phyloP scores from a whole-genome alignment of 2,329 filamentous ascomycete species.

The Rhexocercosporidium sp. region DNA sequence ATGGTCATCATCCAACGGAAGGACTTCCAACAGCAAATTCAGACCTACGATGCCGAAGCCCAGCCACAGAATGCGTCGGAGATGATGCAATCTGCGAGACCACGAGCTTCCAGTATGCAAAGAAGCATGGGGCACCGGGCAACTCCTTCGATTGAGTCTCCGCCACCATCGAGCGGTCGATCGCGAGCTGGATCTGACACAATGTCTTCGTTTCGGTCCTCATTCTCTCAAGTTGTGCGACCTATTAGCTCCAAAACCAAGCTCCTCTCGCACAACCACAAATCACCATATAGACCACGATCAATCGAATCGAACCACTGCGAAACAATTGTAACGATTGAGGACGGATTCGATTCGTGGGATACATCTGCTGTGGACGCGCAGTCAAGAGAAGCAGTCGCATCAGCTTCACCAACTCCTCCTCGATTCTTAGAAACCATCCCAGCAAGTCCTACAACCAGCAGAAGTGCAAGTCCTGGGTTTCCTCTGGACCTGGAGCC shows the following conservation, averaged over 20 bases:
- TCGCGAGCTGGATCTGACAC: constrained; percentile 53
- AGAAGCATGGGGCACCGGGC: constrained; percentile 25
- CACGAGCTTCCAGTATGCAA: constrained; percentile 24
- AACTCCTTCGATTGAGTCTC: constrained; percentile 31
- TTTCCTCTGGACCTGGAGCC: constrained; percentile 61
- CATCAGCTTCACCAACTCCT: constrained; percentile 43
- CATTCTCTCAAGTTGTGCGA: constrained; percentile 54
- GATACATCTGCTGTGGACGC: constrained; percentile 72
- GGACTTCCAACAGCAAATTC: constrained; percentile 38
- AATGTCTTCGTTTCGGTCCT: constrained; percentile 54
- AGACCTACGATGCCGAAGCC: constrained; percentile 33
- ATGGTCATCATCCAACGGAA: constrained; percentile 37
- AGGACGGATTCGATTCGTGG: constrained; percentile 78
- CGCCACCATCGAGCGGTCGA: constrained; percentile 50
- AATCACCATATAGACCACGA: constrained; percentile 46
- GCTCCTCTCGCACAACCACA: constrained; percentile 53
- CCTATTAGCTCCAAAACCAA: constrained; percentile 63
- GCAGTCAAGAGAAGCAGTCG: constrained; percentile 63
- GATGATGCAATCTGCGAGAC: constrained; percentile 30
- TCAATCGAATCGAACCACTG: constrained; percentile 54
- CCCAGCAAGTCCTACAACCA: constrained; percentile 67
- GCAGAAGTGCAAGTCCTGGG: constrained; percentile 68
- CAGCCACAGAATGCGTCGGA: constrained; percentile 29
- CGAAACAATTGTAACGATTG: constrained; percentile 38
- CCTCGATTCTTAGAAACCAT: constrained; percentile 70